Percentiles rank a stretch among this genome's conserved stretches.
Conservation (phyloP, 345 rosid species). For the Barbarea vulgaris region DNA sequence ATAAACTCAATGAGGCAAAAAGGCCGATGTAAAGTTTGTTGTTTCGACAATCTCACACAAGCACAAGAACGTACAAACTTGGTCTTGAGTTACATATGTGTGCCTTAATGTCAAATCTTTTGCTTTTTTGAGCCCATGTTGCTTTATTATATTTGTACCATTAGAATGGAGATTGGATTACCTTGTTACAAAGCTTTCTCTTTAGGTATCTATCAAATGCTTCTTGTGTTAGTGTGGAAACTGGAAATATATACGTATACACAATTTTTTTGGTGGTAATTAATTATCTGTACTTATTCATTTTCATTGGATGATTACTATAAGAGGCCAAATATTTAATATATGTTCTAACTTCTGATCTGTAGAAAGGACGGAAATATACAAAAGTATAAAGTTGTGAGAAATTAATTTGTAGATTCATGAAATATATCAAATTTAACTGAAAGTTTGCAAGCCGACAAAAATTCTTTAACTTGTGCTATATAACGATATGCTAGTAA, state of each 20-base stretch:
- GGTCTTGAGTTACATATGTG: slow-evolving; percentile 12
- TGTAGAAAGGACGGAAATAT: neutral
- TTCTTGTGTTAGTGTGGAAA: slow-evolving; percentile 18
- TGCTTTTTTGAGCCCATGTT: slow-evolving; percentile 22
- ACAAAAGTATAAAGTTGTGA: neutral
- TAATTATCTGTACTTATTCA: neutral
- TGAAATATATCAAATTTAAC: neutral
- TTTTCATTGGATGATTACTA: slow-evolving; percentile 22
- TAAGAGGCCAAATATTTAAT: neutral
- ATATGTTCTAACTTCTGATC: neutral
- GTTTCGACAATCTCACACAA: slow-evolving; percentile 20
- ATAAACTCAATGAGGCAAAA: slow-evolving; percentile 33
- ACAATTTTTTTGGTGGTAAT: neutral
- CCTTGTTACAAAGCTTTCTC: slow-evolving; percentile 18
- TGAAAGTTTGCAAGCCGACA: neutral
- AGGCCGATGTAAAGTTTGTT: neutral
- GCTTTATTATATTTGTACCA: slow-evolving; percentile 31
- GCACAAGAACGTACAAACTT: slow-evolving; percentile 26
- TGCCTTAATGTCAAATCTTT: slow-evolving; percentile 13
- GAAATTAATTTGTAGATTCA: neutral
- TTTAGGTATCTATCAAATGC: slow-evolving; percentile 21
- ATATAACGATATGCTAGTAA: neutral
- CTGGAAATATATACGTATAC: slow-evolving; percentile 12
- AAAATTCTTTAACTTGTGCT: neutral
- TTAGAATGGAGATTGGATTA: slow-evolving; percentile 15